Evolutionary conservation across 345 rosid genomes (phyloP), one percentile per base, ranked within the genome.

Genomic region (Brassica nigra): DNA sequence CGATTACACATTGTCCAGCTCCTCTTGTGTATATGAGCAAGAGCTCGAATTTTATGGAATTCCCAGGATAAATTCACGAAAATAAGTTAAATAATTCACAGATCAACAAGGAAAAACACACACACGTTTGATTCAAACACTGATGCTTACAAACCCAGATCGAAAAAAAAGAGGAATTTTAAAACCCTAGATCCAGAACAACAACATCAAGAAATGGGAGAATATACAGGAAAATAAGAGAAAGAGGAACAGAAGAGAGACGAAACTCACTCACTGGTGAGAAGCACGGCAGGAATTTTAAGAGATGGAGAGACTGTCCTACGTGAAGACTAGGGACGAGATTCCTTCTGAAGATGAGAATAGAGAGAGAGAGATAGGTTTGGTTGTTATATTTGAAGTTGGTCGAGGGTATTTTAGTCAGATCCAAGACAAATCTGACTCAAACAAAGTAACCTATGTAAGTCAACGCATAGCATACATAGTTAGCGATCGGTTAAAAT

Each of bases 131-230:
- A 0, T 36, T 62, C 61, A 16, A 39, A 63, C 70, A 64, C 31
- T 2, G 1, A 47, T 63, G 9, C 18, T 33, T 33, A 54, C 39
- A 27, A 75, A 36, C 29, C 5, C 42, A 76, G 78, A 66, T 75
- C 71, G 52, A 18, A 34, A 61, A 27, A 52, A 27, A 52, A 15
- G 69, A 77, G 27, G 27, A 52, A 10, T 63, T 54, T 39, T 6
- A 15, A 64, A 78, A 71, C 72, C 70, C 66, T 39, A 78, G 81
- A 78, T 78, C 76, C 47, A 71, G 3, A 28, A 36, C 6, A 54
- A n/a, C 1, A 30, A 59, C 31, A 70, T 36, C 2, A 42, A 33
- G 39, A 62, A 8, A 3, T 12, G 8, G 12, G 67, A 61, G 54
- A 61, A 58, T 9, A 16, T 4, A 4, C 10, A 11, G 31, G 9